phyloP scores from a whole-genome alignment of 495 filamentous ascomycete species.

The Aspergillus hancockii region DNA sequence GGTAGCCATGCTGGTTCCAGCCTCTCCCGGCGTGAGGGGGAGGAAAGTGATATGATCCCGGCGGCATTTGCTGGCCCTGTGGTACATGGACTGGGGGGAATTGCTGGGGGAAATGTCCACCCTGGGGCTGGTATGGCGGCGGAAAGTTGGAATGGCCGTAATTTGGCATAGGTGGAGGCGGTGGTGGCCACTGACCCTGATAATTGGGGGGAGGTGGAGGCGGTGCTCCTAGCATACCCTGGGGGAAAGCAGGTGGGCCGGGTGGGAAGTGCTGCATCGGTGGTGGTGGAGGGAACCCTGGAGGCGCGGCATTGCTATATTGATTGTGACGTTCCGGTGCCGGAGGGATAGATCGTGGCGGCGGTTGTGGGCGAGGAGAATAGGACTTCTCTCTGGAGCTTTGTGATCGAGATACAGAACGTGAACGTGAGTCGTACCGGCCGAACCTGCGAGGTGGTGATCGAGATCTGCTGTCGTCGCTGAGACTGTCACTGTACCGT shows the following conservation, averaged over 20 bases:
- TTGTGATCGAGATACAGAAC: constrained; percentile 16
- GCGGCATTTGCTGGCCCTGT: constrained; percentile 35
- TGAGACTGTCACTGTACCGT: constrained; percentile 52
- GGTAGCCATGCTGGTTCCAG: constrained; percentile 9
- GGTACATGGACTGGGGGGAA: constrained; percentile 23
- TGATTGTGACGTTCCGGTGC: constrained; percentile 10
- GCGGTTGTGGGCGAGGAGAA: constrained; percentile 37
- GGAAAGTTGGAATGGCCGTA: constrained; percentile 26
- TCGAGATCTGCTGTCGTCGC: constrained; percentile 31
- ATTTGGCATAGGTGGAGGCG: constrained; percentile 29
- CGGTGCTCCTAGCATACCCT: constrained; percentile 8
- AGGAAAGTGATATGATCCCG: constrained; percentile 41
- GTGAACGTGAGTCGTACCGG: constrained; percentile 31
- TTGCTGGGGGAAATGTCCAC: constrained; percentile 13
- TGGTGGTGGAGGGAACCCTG: constrained; percentile 27
- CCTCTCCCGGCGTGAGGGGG: constrained; percentile 30
- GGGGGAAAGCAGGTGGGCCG: constrained; percentile 16
- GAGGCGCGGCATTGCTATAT: constrained; percentile 23
- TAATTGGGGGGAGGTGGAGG: constrained; percentile 24
- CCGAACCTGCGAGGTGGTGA: constrained; percentile 25
- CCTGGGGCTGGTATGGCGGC: constrained; percentile 34
- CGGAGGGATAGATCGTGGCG: constrained; percentile 26
- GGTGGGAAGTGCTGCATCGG: constrained; percentile 25
- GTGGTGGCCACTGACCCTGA: constrained; percentile 31
- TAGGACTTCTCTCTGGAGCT: constrained; percentile 48